Base-by-base conservation (phyloP, 495 filamentous ascomycete species). In the Penicillium chermesinum region DNA sequence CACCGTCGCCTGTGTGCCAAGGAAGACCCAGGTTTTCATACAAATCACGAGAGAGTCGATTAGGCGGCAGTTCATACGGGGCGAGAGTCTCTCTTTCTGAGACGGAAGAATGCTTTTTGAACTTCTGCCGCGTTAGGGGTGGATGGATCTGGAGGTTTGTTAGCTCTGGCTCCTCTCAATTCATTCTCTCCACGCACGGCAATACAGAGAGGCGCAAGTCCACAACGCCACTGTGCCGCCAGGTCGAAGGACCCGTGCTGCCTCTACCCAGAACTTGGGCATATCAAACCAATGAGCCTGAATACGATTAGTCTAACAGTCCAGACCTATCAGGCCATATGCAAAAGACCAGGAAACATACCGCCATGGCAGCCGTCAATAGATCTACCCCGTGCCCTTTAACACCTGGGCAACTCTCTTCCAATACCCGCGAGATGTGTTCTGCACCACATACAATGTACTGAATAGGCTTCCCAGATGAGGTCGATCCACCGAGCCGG, bases 201-300 rank as follows among this genome's bases (percentile, higher is more conserved):
- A 60, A 43, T 63, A 59, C 1, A 61, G 27, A 0, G 41, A 38
- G 2, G 53, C 36, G 7, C 34, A 46, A 13, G 60, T 64, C 78
- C 77, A 83, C 0, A 81, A 41, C 0, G 75, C 78, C 2, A 82
- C 73, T 0, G 70, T 81, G 13, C 77, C 79, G 7, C 71, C 71
- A 2, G 71, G 69, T 44, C 69, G 74, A 17, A 83, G 49, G 3
- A 72, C 60, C 16, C 59, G 51, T 2, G 74, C 73, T 3, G 77
- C 78, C 7, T 61, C 52, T 2, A 41, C 38, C 69, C 73, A 83
- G 64, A 83, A 83, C 7, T 53, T 43, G 5, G 69, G 49, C 69
- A 80, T 72, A 44, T 77, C 65, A 66, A 82, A 79, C 78, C 78
- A 82, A 54, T 82, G 79, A 7, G 74, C 75, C 69, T 73, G 2